A percentile compares a stretch with the other conserved stretches of the same genome.
phyloP scores from a whole-genome alignment of 495 filamentous ascomycete genomes.

The Alectoria sarmentosa region DNA sequence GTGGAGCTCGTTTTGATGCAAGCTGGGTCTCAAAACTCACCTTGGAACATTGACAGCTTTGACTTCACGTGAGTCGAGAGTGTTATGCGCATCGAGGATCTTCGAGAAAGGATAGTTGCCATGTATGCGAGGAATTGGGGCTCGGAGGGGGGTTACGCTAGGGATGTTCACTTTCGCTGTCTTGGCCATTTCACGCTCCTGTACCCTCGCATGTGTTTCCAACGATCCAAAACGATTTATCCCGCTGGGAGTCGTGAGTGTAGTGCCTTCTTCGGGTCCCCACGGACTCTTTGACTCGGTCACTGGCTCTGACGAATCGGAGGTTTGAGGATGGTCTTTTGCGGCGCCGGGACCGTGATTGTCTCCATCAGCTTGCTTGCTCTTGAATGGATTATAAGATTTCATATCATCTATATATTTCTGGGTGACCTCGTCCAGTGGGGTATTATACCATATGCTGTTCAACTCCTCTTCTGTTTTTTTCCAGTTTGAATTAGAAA shows the following conservation, averaged over 20 bases:
- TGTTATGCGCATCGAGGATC: not conserved
- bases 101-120: not conserved
- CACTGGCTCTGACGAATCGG: not conserved
- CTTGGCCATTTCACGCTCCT: not conserved
- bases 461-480: not conserved
- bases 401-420: not conserved
- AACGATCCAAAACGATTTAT: not conserved
- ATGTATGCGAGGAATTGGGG: not conserved
- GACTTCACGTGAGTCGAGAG: conserved; percentile 8
- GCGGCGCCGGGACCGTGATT: not conserved
- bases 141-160: not conserved
- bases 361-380: not conserved
- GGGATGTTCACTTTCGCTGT: conserved; percentile 11
- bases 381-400: not conserved
- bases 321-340: not conserved
- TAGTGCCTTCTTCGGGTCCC: conserved; percentile 11
- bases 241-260: not conserved
- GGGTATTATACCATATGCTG: conserved; percentile 1
- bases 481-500: not conserved
- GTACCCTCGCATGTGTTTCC: not conserved
- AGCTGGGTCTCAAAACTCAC: not conserved
- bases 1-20: not conserved
- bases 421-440: conserved; percentile 3
- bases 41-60: conserved; percentile 13
- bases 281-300: conserved; percentile 9